Evolutionary conservation across 768 basidiomycete species (phyloP).

Genomic region (Trametes elegans): DNA sequence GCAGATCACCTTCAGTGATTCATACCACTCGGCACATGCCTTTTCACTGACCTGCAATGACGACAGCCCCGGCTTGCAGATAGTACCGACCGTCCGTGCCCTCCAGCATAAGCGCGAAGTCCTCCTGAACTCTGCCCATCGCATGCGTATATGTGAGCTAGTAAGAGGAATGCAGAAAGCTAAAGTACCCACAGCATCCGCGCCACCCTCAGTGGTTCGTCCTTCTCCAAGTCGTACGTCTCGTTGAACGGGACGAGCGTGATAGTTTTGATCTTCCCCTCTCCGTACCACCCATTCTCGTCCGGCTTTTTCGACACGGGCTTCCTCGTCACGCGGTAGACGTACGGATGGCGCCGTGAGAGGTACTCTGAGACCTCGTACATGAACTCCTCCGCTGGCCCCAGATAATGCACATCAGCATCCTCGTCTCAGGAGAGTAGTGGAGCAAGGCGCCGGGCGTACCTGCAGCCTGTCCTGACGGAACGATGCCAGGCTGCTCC

Average conservation of each 20-base stretch:
- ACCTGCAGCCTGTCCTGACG: constrained; percentile 21
- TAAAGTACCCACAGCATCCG: constrained; percentile 55
- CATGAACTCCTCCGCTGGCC: constrained; percentile 62
- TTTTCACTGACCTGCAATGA: constrained; percentile 51
- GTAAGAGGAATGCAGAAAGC: no score
- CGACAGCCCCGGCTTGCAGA: constrained; percentile 72
- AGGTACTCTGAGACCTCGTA: constrained; percentile 71
- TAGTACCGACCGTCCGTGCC: constrained; percentile 66
- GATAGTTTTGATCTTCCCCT: constrained; percentile 49
- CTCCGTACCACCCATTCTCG: constrained; percentile 38
- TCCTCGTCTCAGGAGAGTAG: no score
- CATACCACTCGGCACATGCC: neutral
- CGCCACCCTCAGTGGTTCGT: constrained; percentile 59
- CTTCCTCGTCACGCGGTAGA: constrained; percentile 49
- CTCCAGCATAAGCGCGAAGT: constrained; percentile 22
- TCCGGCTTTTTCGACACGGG: constrained; percentile 17
- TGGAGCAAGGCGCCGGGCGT: no score
- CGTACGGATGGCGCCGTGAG: constrained; percentile 55
- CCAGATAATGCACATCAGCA: no score
- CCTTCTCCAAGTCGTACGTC: constrained; percentile 50
- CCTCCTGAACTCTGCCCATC: constrained; percentile 24
- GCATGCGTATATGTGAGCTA: no score
- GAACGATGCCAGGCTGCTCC: constrained; percentile 39
- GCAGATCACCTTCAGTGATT: neutral
- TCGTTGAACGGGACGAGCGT: constrained; percentile 47